These are phyloP conservation scores for Tricholoma furcatifolium DNA, from an alignment of 768 basidiomycete genomes.

Conservation along the genomic window DNA sequence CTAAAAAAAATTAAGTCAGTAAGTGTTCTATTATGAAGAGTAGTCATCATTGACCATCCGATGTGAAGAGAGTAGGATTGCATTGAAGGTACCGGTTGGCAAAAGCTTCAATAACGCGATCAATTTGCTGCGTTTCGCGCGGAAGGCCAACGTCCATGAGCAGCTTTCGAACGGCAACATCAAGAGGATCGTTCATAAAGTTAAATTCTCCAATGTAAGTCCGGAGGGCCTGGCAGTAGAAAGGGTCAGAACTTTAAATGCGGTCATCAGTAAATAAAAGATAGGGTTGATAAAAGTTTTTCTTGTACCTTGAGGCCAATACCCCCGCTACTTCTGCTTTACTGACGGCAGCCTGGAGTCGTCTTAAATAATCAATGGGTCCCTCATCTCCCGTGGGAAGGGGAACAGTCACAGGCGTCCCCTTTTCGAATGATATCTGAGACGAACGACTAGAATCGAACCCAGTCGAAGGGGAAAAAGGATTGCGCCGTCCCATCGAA, in stretches of 20 bases:
- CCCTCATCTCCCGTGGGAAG: conserved; percentile 58
- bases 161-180: conserved; percentile 85
- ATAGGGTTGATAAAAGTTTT: background rate
- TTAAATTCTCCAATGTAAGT: conserved; percentile 75
- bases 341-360: conserved; percentile 62
- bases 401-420: conserved; percentile 40
- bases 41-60: conserved; percentile 54
- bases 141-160: conserved; percentile 92
- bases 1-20: conserved; percentile 34
- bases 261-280: background rate
- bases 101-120: conserved; percentile 95
- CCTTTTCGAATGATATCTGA: conserved; percentile 42
- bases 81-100: conserved; percentile 80
- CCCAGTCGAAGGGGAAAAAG: conserved; percentile 15
- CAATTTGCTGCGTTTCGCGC: conserved; percentile 97
- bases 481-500: conserved; percentile 3
- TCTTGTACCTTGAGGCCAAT: conserved; percentile 72
- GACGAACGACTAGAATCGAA: conserved; percentile 36
- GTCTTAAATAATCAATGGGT: conserved; percentile 68
- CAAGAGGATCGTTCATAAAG: conserved; percentile 79
- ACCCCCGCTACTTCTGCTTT: conserved; percentile 80
- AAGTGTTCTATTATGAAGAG: background rate
- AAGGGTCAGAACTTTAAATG: conserved; percentile 59
- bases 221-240: conserved; percentile 67
- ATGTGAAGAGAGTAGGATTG: conserved; percentile 77